Evolutionary conservation across 768 basidiomycete genomes (phyloP), one percentile per base, ranked within the genome.

Genomic region (Auricularia heimuer): DNA sequence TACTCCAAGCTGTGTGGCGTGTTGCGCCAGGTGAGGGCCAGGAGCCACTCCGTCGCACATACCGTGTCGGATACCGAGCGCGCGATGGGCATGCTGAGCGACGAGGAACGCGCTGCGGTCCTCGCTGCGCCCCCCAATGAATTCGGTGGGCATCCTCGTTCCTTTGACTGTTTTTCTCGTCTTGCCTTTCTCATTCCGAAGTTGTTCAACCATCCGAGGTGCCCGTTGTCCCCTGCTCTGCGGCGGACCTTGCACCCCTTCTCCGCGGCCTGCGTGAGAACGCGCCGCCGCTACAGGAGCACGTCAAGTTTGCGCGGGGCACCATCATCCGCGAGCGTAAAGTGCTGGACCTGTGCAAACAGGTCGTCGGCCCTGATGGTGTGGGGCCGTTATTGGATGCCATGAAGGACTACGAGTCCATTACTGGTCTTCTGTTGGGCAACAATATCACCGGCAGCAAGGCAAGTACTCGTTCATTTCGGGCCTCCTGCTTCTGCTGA

Each of bases 241-340:
- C 66, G 21, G 54, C 42, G 6, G 42, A 34, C 29, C 67, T 68
- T 3, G 39, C 54, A 18, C 66, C 66, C 7, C 67, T 67, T 62
- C 63, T 67, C 62, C 65, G 66, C 24, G 67, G 67, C 61, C 62
- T 67, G 34, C 56, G 62, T 0, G 62, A 58, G 37, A 60, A 66
- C 56, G 65, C 54, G 21, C 35, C 65, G 33, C 14, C 65, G 11
- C 62, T 67, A 51, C 66, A 67, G 37, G 66, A 66, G 16, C 67
- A 65, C 42, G 54, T 67, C 34, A 62, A 67, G 39, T 67, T 67
- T 39, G 51, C 61, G 16, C 62, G 64, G 18, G 67, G 67, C 24
- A 67, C 67, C 8, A 67, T 67, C 24, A 62, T 67, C n/a, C 66
- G 67, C 18, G 66, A 66, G 62, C 66, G 67, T 4, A 64, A 56